Evolutionary conservation across 2,329 filamentous ascomycete genomes (phyloP).

Genomic region (Apiospora aurea): DNA sequence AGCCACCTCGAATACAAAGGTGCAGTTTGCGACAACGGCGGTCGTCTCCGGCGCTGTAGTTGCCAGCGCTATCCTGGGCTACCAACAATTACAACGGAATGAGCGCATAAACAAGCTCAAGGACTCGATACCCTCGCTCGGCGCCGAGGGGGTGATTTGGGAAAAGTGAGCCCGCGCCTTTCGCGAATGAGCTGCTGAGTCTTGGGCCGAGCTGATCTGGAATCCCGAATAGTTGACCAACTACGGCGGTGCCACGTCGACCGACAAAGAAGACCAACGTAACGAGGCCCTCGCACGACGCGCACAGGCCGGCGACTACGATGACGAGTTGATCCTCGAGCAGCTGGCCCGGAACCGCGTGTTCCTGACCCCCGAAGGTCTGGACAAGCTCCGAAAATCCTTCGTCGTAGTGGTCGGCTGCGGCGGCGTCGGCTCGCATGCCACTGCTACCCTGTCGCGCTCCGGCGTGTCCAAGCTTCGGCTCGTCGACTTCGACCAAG

Average conservation of each 20-base stretch:
- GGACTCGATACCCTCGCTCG: slow-evolving; percentile 60
- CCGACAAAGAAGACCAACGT: slow-evolving; percentile 67
- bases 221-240: slow-evolving; percentile 61
- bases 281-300: slow-evolving; percentile 65
- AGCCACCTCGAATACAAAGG: slow-evolving; percentile 52
- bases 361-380: slow-evolving; percentile 76
- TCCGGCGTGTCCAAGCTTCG: slow-evolving; percentile 89
- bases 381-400: slow-evolving; percentile 78
- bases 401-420: slow-evolving; percentile 92
- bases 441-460: slow-evolving; percentile 81
- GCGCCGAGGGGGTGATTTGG: slow-evolving; percentile 42
- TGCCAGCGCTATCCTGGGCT: slow-evolving; percentile 66
- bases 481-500: slow-evolving; percentile 96
- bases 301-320: slow-evolving; percentile 69
- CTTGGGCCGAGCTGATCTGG: background rate
- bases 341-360: slow-evolving; percentile 66
- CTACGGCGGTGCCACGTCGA: slow-evolving; percentile 60
- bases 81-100: slow-evolving; percentile 64
- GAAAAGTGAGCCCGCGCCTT: slow-evolving; percentile 43
- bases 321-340: slow-evolving; percentile 87
- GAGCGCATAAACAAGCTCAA: slow-evolving; percentile 65
- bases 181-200: background rate
- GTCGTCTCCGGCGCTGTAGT: slow-evolving; percentile 68
- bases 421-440: slow-evolving; percentile 94
- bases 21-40: slow-evolving; percentile 76